phyloP scores from a whole-genome alignment of 768 basidiomycete species.

The Sarcodon aspratus region DNA sequence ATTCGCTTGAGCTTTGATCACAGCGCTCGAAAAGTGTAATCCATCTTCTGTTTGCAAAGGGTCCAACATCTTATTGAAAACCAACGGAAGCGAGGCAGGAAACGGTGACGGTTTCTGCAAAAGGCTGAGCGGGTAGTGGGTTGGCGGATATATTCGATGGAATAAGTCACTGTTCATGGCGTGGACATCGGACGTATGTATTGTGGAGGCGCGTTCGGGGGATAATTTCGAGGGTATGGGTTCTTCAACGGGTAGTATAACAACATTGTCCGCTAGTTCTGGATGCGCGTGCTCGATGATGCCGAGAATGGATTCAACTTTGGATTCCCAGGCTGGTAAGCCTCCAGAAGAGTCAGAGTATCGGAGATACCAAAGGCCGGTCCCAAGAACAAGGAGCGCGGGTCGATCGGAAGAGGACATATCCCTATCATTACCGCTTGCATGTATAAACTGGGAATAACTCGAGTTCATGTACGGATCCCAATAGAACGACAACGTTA shows the following conservation, averaged over 20 bases:
- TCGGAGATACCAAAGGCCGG: conserved; percentile 85
- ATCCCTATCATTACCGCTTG: background rate
- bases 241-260: conserved; percentile 71
- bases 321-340: conserved; percentile 66
- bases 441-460: conserved; percentile 23
- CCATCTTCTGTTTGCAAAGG: conserved; percentile 74
- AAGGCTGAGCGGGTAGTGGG: conserved; percentile 18
- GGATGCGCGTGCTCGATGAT: conserved; percentile 24
- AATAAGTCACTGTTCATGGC: conserved; percentile 84
- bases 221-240: conserved; percentile 58
- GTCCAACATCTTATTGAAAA: conserved; percentile 74
- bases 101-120: conserved; percentile 10
- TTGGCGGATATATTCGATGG: conserved; percentile 42
- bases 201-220: conserved; percentile 48
- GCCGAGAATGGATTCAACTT: conserved; percentile 55
- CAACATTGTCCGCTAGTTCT: conserved; percentile 56
- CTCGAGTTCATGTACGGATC: conserved; percentile 81
- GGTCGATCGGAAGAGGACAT: conserved; percentile 22
- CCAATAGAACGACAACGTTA: conserved; percentile 58
- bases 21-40: conserved; percentile 59
- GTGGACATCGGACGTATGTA: conserved; percentile 72
- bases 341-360: conserved; percentile 65
- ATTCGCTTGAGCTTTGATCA: conserved; percentile 62
- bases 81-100: conserved; percentile 53
- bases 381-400: conserved; percentile 70